Percentiles rank a stretch among this genome's conserved stretches.
Conservation (phyloP, 352 stramenopile species). For the Globisporangium camurandrum region DNA sequence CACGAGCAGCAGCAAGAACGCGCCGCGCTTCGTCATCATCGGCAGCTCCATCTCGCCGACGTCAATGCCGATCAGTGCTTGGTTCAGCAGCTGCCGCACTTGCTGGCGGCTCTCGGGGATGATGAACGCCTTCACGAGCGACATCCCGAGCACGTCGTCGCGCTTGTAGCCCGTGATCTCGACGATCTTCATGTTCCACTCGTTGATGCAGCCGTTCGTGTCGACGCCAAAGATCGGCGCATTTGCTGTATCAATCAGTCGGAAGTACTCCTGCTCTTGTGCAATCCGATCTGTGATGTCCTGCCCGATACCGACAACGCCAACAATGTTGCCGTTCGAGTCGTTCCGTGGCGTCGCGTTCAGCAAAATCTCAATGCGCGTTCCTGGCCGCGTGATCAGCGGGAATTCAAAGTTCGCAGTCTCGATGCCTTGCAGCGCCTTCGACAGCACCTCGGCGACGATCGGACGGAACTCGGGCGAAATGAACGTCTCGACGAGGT, state of each 20-base stretch:
- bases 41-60: constrained; percentile 86
- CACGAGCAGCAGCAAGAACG: constrained; percentile 63
- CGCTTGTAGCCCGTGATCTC: constrained; percentile 81
- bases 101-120: constrained; percentile 58
- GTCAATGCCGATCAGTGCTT: constrained; percentile 76
- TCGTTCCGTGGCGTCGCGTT: constrained; percentile 70
- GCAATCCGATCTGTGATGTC: constrained; percentile 74
- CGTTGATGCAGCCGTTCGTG: constrained; percentile 73
- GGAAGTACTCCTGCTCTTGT: constrained; percentile 64
- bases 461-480: constrained; percentile 56
- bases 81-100: constrained; percentile 66
- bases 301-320: constrained; percentile 81
- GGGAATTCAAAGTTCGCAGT: constrained; percentile 88
- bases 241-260: constrained; percentile 72
- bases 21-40: constrained; percentile 70
- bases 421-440: constrained; percentile 64
- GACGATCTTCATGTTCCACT: constrained; percentile 86
- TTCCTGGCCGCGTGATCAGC: constrained; percentile 58
- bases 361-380: constrained; percentile 60
- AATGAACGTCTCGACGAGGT: constrained; percentile 84
- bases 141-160: constrained; percentile 54
- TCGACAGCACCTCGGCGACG: constrained; percentile 64
- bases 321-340: constrained; percentile 69
- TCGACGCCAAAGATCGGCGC: constrained; percentile 83
- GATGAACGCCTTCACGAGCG: constrained; percentile 76